Evolutionary conservation across 1,284 basidiomycete species (phyloP), one percentile per base, ranked within the genome.

Genomic region (Cutaneotrichosporon mucoides): DNA sequence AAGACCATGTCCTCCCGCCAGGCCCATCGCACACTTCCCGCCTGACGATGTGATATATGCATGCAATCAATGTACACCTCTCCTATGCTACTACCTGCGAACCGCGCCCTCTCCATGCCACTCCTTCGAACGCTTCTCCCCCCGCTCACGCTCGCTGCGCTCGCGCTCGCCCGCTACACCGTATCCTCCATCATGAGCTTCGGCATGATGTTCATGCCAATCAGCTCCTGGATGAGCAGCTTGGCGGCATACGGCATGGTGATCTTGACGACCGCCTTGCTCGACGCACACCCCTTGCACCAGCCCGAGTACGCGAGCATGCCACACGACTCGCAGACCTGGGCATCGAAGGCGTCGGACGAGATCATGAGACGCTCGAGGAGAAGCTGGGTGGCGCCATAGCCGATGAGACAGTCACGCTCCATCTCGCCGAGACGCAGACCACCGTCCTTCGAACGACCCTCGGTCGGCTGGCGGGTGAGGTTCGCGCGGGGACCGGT

Each of bases 211-310:
- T 94, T 94, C 91, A 94, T 94, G 13, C 90, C 91, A 88, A 94
- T 92, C 70, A 93, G 79, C 90, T 98, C 94, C 78, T 99, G 94
- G 82, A 99, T 94, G 49, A 99, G 81, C 62, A 99, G 77, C 79
- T 99, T 99, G 56, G 94, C 93, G 8, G 95, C 96, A 73, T 99
- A 99, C 1, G 96, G 96, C 59, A 99, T 94, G n/a, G 90, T 95
- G 64, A 99, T 82, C 73, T 93, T 90, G 45, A 93, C 91, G 82
- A 99, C 92, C 72, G 89, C 88, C 80, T 98, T 97, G 45, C 90
- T 91, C 66, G 88, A 93, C 79, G 95, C 95, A 85, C 96, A 99
- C 71, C 90, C 90, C 16, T 90, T 85, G 78, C 92, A 96, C 91
- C 91, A 96, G 58, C 68, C 76, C 70, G 91, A 92, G 81, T 98